phyloP scores from a whole-genome alignment of 495 filamentous ascomycete species.

The Hapsidospora chrysogenum region DNA sequence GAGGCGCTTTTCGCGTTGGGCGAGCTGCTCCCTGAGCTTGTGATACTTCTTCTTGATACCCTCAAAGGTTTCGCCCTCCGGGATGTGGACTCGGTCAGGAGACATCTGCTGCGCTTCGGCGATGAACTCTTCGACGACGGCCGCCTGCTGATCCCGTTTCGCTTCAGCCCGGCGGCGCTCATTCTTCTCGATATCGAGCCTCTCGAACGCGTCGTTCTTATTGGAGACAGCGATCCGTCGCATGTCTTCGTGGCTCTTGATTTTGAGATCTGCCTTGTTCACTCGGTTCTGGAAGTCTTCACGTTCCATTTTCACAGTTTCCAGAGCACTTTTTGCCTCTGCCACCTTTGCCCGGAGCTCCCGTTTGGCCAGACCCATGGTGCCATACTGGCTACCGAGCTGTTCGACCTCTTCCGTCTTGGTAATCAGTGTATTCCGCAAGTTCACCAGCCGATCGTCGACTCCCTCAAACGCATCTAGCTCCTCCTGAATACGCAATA shows the following conservation, averaged over 20 bases:
- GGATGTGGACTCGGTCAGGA: slow-evolving; percentile 42
- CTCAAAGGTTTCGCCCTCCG: slow-evolving; percentile 44
- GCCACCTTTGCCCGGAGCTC: slow-evolving; percentile 19
- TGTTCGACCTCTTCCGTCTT: slow-evolving; percentile 14
- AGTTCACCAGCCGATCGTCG: slow-evolving; percentile 19
- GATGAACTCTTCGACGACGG: slow-evolving; percentile 34
- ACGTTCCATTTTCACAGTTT: slow-evolving; percentile 14
- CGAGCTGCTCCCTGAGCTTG: slow-evolving; percentile 38
- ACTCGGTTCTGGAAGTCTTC: slow-evolving; percentile 30
- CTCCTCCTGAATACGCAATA: slow-evolving; percentile 13
- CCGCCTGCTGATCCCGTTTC: slow-evolving; percentile 27
- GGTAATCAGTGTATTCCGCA: slow-evolving; percentile 16
- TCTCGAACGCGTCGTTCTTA: slow-evolving; percentile 47
- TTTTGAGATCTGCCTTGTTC: slow-evolving; percentile 41
- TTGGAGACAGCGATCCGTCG: slow-evolving; percentile 38
- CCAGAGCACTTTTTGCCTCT: slow-evolving; percentile 9
- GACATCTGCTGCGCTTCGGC: slow-evolving; percentile 39
- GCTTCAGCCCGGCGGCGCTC: slow-evolving; percentile 27
- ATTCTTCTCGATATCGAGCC: slow-evolving; percentile 29
- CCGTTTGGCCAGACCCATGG: slow-evolving; percentile 15
- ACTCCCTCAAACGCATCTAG: slow-evolving; percentile 26
- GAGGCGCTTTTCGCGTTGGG: slow-evolving; percentile 37
- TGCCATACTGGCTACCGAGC: slow-evolving; percentile 24
- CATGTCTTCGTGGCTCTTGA: slow-evolving; percentile 26
- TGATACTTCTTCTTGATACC: slow-evolving; percentile 49